These are phyloP conservation scores for Crithidia acanthocephali DNA, from an alignment of 208 protist species.

Conservation along the genomic window DNA sequence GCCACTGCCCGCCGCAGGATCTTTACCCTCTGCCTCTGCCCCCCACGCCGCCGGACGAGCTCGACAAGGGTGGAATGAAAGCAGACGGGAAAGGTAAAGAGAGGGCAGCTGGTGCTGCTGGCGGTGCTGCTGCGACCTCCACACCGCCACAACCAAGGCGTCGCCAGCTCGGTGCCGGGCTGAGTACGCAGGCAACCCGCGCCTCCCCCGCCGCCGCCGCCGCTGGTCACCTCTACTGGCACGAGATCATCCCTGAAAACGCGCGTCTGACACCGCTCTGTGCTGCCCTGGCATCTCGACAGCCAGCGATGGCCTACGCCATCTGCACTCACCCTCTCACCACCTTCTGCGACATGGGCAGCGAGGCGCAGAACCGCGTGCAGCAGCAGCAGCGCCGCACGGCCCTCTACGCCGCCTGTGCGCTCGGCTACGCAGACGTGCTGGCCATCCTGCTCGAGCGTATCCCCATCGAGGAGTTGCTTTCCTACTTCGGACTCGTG, in stretches of 20 bases:
- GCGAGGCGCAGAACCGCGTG: conserved; percentile 4
- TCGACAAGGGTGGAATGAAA: neutral
- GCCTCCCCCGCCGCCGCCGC: neutral
- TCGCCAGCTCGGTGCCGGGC: conserved; percentile 14
- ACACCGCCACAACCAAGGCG: conserved; percentile 5
- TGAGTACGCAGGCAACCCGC: neutral
- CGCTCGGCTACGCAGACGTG: conserved; percentile 72
- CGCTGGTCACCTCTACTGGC: conserved; percentile 21
- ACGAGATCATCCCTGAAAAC: conserved; percentile 61
- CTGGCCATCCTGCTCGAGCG: conserved; percentile 77
- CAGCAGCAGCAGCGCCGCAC: conserved; percentile 51
- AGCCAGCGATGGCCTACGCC: conserved; percentile 59
- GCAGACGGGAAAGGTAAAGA: neutral
- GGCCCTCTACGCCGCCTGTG: conserved; percentile 62
- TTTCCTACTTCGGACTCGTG: conserved; percentile 59
- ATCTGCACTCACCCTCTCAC: conserved; percentile 71
- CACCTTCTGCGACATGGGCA: conserved; percentile 38
- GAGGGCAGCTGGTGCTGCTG: neutral
- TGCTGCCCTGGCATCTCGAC: conserved; percentile 54
- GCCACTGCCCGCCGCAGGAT: conserved; percentile 41
- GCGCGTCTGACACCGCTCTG: conserved; percentile 64
- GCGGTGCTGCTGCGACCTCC: too few species aligned
- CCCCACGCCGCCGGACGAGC: neutral
- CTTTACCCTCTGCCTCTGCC: conserved; percentile 22
- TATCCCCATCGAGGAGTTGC: conserved; percentile 61